Base-by-base conservation (phyloP, 1,284 basidiomycete genomes). In the Trametes pubescens region DNA sequence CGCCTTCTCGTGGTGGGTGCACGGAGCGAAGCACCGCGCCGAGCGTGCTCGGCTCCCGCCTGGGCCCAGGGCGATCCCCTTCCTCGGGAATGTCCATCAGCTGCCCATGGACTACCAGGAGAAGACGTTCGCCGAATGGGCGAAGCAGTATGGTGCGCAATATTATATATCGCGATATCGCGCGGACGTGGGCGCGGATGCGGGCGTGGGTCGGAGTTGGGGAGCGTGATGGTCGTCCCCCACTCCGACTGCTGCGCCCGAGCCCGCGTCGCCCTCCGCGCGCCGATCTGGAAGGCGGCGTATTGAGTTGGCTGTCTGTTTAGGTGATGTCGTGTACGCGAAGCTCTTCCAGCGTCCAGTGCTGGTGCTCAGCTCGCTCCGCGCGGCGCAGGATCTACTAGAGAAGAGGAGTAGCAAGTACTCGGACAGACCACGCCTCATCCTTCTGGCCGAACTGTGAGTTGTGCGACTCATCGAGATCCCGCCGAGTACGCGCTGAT, bases 401-500 rank as follows among this genome's bases (percentile, higher is more conserved):
- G 85, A 85, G 68, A 85, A 84, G 69, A 79, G 79, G 40, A 82
- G 82, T 18, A 77, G 78, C n/a, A 81, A 81, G 26, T 85, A 82
- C 62, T 84, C 82, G 8, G 80, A 80, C 65, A 78, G 84, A 18
- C 77, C 77, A 11, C 68, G 70, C 4, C 65, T 75, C 49, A 66
- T 73, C 51, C 64, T 75, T 43, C 66, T 73, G 22, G 51, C 67
- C 24, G 73, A 75, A 51, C 56, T 75, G 74, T 74, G 46, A 55
- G 74, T 54, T 26, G 24, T 26, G 21, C 37, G 21, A 8, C 51
- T 65, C 65, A 35, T 72, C 74, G 16, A 74, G 59, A 57, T 62
- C 54, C 18, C n/a, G 34, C 48, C 56, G 16, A n/a, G 48, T 40
- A 54, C 32, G 58, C 62, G 64, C 61, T 68, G 64, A 65, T 64